Evolutionary conservation across 2,329 filamentous ascomycete species (phyloP), one percentile per base, ranked within the genome.

Genomic region (Fusarium siculi): DNA sequence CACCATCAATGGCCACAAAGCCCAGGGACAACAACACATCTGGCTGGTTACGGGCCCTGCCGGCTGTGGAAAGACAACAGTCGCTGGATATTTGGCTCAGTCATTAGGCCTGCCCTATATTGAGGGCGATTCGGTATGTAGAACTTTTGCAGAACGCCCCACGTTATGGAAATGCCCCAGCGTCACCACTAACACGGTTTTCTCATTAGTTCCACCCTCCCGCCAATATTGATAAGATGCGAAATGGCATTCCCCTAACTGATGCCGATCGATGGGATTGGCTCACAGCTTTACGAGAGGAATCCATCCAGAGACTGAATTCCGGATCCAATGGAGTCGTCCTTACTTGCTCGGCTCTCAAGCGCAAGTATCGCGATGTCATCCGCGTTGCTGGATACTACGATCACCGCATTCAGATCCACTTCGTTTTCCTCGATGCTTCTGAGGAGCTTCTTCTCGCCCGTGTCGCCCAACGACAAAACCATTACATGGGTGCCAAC

Each of bases 261-360:
- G 96, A 99, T 80, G 92, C 91, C 67, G 96, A 99, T 84, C 93
- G 96, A 73, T 98, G 96, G 96, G 96, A 98, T 85, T 99, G 96
- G 96, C 91, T 99, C 72, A 93, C 92, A 52, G 87, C 87, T 18
- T 87, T 96, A 19, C 93, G 93, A 72, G 89, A 94, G 73, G 92
- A 91, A 78, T 89, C 90, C 11, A 85, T 91, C 62, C 82, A 83
- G 59, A 85, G 85, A 56, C 85, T 93, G 67, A 84, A 85, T 62
- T 82, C 82, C 54, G 90, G 91, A 42, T 87, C 89, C 23, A 84
- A 88, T 36, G 92, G 94, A 54, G 96, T 98, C n/a, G 93, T 99
- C 55, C 89, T 99, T 68, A 97, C 96, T 59, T 99, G 96, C 87
- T 97, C 94, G 18, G 96, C 96, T 4, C 88, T 99, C 60, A 98